Base-by-base conservation (phyloP, 371 early-diverging fungal species). In the Actinomortierella wolfii region DNA sequence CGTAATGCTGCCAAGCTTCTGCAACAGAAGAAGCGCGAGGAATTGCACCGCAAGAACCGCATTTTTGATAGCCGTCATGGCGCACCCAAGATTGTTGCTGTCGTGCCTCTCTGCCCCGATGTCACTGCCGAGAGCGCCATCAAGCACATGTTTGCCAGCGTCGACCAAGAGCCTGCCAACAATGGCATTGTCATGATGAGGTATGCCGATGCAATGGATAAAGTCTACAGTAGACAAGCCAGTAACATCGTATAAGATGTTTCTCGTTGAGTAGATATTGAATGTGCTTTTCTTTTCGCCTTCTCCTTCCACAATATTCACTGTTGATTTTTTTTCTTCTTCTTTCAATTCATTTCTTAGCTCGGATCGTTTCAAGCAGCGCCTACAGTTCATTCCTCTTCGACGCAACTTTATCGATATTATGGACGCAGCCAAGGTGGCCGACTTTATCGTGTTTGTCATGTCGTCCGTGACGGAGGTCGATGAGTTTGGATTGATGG, bases 391-490 rank as follows among this genome's bases (percentile, higher is more conserved):
- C 21, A 60, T 93, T 3, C 87, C 89, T 13, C 60, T 85, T 3
- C 78, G 80, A 45, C 85, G 89, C 46, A 83, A 86, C 64, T 83
- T 87, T 62, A 70, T 90, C 50, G 90, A 89, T 53, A 88, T 96
- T 45, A 68, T 98, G 70, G 96, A 97, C 78, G 92, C 90, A 1
- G 87, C 89, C 76, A 93, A 92, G 75, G 92, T 94, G 0, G 93
- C 95, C 42, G 98, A 98, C 78, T 92, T 91, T 68, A 86, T 92
- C 61, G 65, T 98, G 42, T 86, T 95, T 57, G 77, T 94, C 13
- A 68, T 97, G 76, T 94, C 94, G 7, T 93, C 95, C 3, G 83
- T 87, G n/a, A 90, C 84, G 8, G 97, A 97, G 70, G 97, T 98
- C 3, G 98, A 97, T 76, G 81, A 81, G 51, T 93, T 94, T 78